phyloP scores from a whole-genome alignment of 805 yeast species.

The Monosporozyma servazzii region DNA sequence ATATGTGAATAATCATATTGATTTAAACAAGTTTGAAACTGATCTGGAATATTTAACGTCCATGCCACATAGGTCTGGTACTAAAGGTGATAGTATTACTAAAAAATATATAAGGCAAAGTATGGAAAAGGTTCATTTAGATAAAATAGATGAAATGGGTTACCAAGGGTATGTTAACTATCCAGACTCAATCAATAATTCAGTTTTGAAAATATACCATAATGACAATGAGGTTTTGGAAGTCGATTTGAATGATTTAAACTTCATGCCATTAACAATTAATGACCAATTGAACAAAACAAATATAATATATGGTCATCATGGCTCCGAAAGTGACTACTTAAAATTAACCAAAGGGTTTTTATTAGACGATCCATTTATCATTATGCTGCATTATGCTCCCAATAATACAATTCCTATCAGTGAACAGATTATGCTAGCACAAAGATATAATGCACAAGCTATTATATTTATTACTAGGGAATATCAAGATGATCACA shows the following conservation, averaged over 20 bases:
- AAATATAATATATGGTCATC: conserved; percentile 51
- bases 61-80: conserved; percentile 78
- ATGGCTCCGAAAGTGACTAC: conserved; percentile 54
- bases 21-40: conserved; percentile 48
- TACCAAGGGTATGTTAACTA: conserved; percentile 53
- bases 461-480: conserved; percentile 63
- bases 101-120: conserved; percentile 55
- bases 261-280: conserved; percentile 61
- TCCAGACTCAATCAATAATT: conserved; percentile 36
- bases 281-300: conserved; percentile 45
- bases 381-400: conserved; percentile 48
- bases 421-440: conserved; percentile 43
- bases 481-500: conserved; percentile 21
- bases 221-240: conserved; percentile 17
- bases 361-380: conserved; percentile 30
- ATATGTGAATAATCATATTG: conserved; percentile 41
- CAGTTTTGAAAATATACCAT: conserved; percentile 15
- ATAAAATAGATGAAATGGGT: conserved; percentile 31
- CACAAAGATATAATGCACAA: conserved; percentile 44
- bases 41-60: conserved; percentile 61
- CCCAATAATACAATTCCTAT: conserved; percentile 38
- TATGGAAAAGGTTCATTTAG: conserved; percentile 47
- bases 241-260: conserved; percentile 26
- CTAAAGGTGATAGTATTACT: conserved; percentile 70
- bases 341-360: conserved; percentile 22